Conservation (phyloP, 2,329 filamentous ascomycete species). For the Cryphonectria japonica region DNA sequence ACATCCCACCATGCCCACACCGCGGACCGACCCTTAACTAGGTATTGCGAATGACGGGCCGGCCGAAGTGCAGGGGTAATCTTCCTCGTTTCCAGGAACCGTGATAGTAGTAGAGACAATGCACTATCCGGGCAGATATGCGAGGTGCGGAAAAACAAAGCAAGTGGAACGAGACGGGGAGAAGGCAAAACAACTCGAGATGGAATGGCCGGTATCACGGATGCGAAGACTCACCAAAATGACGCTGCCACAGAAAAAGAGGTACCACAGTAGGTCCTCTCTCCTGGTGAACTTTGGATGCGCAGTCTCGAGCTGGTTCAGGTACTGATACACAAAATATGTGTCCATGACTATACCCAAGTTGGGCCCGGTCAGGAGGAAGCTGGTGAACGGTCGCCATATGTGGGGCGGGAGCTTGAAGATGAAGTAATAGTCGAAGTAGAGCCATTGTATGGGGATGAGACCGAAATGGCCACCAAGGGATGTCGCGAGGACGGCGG, state of each 20-base stretch:
- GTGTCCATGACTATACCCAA: conserved; percentile 70
- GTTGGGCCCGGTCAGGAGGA: conserved; percentile 45
- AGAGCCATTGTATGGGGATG: conserved; percentile 53
- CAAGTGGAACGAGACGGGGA: conserved; percentile 49
- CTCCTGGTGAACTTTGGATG: conserved; percentile 73
- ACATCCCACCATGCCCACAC: conserved; percentile 77
- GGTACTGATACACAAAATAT: conserved; percentile 80
- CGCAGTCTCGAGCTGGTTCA: conserved; percentile 72
- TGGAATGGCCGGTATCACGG: not conserved
- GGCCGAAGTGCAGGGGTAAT: conserved; percentile 69
- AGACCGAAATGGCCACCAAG: conserved; percentile 62
- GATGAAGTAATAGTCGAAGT: conserved; percentile 58
- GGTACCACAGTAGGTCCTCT: conserved; percentile 80
- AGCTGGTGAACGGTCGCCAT: conserved; percentile 49
- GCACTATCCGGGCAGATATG: conserved; percentile 81
- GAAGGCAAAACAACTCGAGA: not conserved
- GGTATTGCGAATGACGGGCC: conserved; percentile 70
- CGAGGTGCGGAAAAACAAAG: conserved; percentile 45
- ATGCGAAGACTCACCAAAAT: conserved; percentile 72
- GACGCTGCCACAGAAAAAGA: conserved; percentile 70
- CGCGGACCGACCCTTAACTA: conserved; percentile 61
- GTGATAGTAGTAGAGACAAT: conserved; percentile 68
- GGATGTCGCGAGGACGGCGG: conserved; percentile 65
- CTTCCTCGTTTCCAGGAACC: conserved; percentile 86
- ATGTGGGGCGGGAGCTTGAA: conserved; percentile 57